Evolutionary conservation across 768 basidiomycete genomes (phyloP).

Genomic region (Tulasnella sp.): DNA sequence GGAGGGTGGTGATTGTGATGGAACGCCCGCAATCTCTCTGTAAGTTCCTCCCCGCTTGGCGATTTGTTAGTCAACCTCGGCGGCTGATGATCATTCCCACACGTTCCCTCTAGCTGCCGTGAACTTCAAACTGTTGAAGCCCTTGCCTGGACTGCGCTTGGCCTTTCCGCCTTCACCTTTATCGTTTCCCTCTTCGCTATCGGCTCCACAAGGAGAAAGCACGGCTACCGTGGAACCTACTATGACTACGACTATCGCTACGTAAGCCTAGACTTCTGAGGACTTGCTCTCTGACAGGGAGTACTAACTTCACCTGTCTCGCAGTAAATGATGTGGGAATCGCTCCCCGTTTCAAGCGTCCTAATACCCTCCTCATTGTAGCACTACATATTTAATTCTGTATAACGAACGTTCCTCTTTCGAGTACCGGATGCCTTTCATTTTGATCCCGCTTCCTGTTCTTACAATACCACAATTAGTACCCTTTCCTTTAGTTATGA

Average conservation of each 20-base stretch:
- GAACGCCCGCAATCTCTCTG: slow-evolving; percentile 57
- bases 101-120: slow-evolving; percentile 28
- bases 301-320: background rate
- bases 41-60: slow-evolving; percentile 39
- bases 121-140: slow-evolving; percentile 34
- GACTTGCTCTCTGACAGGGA: background rate
- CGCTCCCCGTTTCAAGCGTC: background rate
- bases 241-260: slow-evolving; percentile 21
- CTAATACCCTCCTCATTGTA: background rate
- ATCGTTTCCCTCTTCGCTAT: slow-evolving; percentile 29
- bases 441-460: background rate
- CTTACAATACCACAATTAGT: background rate
- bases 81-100: slow-evolving; percentile 22
- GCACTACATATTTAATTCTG: background rate
- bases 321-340: background rate
- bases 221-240: slow-evolving; percentile 14
- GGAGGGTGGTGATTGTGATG: slow-evolving; percentile 61
- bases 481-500: no score
- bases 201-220: background rate
- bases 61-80: no score
- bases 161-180: slow-evolving; percentile 23
- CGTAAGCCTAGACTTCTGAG: background rate
- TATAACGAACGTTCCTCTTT: background rate
- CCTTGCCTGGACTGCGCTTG: slow-evolving; percentile 32
- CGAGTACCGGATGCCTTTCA: background rate